phyloP scores from a whole-genome alignment of 1,139 yeast species.

The Lodderomyces pseudojiufengensis region DNA sequence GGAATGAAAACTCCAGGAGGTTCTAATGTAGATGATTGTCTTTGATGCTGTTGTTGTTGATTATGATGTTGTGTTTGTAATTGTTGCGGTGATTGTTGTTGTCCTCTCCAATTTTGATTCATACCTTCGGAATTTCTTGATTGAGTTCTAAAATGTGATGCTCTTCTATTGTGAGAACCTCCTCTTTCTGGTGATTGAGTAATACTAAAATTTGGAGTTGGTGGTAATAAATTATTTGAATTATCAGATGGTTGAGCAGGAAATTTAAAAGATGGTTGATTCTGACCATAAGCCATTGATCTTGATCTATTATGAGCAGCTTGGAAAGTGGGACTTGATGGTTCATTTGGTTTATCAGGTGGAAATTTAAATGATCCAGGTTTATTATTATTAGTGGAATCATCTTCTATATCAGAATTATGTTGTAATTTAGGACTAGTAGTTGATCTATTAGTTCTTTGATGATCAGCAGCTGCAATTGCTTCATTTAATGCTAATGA shows the following conservation, averaged over 20 bases:
- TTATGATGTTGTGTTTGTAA: constrained; percentile 9
- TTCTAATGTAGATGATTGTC: constrained; percentile 29
- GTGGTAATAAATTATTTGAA: constrained; percentile 37
- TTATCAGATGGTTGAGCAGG: constrained; percentile 21
- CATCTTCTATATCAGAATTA: constrained; percentile 4
- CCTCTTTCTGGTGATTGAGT: constrained; percentile 41
- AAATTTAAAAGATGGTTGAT: constrained; percentile 38
- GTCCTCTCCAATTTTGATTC: constrained; percentile 64
- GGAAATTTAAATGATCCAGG: constrained; percentile 37
- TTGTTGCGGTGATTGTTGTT: constrained; percentile 32
- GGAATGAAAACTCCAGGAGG: constrained; percentile 67
- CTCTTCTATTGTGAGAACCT: constrained; percentile 32
- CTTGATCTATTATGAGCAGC: constrained; percentile 30
- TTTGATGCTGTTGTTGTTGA: constrained; percentile 19
- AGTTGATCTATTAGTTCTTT: constrained; percentile 45
- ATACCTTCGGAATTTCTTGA: constrained; percentile 47
- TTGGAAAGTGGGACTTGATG: constrained; percentile 20
- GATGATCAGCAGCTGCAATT: constrained; percentile 90
- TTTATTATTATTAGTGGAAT: constrained; percentile 16
- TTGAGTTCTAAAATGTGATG: constrained; percentile 53
- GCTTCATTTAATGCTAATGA: constrained; percentile 92
- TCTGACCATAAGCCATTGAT: constrained; percentile 41
- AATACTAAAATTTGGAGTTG: constrained; percentile 42
- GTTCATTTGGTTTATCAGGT: constrained; percentile 12
- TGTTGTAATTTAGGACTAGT: constrained; percentile 33